Percentiles rank a stretch among this genome's conserved stretches.
phyloP scores from a whole-genome alignment of 2,329 filamentous ascomycete genomes.

The Magnaporthales sp. region DNA sequence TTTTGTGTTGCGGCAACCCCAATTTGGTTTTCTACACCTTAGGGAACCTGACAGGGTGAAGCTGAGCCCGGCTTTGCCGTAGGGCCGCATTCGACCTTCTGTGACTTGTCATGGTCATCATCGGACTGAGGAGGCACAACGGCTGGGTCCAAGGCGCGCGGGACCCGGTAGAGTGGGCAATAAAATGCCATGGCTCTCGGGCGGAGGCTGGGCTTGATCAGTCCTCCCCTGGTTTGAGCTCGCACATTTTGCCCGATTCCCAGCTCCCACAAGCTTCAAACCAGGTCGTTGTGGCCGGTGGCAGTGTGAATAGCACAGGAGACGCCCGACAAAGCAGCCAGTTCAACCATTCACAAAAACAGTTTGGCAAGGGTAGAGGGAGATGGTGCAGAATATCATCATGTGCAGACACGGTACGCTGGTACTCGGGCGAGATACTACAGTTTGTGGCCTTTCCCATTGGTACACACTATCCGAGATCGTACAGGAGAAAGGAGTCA shows the following conservation, averaged over 20 bases:
- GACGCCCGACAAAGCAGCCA: background rate
- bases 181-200: background rate
- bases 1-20: background rate
- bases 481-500: background rate
- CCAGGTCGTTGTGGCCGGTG: background rate
- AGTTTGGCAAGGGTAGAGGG: background rate
- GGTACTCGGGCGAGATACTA: background rate
- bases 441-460: background rate
- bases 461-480: background rate
- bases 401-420: background rate
- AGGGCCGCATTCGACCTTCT: background rate
- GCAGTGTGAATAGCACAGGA: background rate
- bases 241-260: background rate
- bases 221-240: background rate
- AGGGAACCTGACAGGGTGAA: background rate
- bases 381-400: background rate
- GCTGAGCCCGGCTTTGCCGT: background rate
- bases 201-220: background rate
- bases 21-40: too few species aligned
- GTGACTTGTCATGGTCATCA: background rate
- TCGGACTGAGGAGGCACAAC: background rate
- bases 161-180: background rate
- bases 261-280: background rate
- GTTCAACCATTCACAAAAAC: background rate
- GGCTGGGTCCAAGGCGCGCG: background rate